phyloP scores from a whole-genome alignment of 768 basidiomycete species.

The Suillus tomentosus region DNA sequence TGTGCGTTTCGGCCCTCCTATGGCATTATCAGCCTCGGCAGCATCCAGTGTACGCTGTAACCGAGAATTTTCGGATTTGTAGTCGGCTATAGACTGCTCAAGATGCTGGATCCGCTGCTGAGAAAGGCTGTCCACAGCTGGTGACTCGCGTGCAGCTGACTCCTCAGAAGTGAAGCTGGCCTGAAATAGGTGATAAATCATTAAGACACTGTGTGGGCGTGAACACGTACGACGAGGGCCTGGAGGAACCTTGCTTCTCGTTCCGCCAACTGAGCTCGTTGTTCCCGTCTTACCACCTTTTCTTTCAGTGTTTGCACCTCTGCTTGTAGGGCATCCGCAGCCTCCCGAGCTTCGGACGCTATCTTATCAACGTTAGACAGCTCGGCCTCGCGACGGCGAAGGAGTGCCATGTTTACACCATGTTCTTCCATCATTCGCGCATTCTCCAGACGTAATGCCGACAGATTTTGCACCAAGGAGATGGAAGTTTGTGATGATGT shows the following conservation, averaged over 20 bases:
- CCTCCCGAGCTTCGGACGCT: slow-evolving; percentile 38
- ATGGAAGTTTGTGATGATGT: slow-evolving; percentile 50
- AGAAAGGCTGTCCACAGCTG: slow-evolving; percentile 34
- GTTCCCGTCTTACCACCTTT: slow-evolving; percentile 39
- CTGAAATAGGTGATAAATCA: slow-evolving; percentile 31
- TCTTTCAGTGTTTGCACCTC: slow-evolving; percentile 43
- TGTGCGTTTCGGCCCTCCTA: slow-evolving; percentile 23
- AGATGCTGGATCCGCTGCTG: slow-evolving; percentile 52
- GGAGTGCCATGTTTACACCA: slow-evolving; percentile 54
- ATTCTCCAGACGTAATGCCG: slow-evolving; percentile 61
- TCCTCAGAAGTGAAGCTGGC: slow-evolving; percentile 68
- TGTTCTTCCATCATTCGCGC: slow-evolving; percentile 69
- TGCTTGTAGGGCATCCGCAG: slow-evolving; percentile 35
- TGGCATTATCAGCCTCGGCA: slow-evolving; percentile 38
- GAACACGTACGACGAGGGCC: slow-evolving; percentile 61
- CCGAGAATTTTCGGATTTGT: slow-evolving; percentile 49
- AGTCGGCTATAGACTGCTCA: slow-evolving; percentile 55
- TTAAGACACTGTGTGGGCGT: neutral
- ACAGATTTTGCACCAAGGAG: slow-evolving; percentile 57
- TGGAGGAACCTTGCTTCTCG: slow-evolving; percentile 68
- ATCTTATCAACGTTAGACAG: slow-evolving; percentile 41
- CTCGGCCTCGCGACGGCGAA: slow-evolving; percentile 57
- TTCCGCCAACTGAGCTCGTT: slow-evolving; percentile 47
- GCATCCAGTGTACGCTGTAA: slow-evolving; percentile 52
- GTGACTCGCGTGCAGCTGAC: slow-evolving; percentile 32